Percentiles rank a stretch among this genome's conserved stretches.
Evolutionary conservation across 768 basidiomycete species (phyloP).

Genomic region (Pholiota microspora): DNA sequence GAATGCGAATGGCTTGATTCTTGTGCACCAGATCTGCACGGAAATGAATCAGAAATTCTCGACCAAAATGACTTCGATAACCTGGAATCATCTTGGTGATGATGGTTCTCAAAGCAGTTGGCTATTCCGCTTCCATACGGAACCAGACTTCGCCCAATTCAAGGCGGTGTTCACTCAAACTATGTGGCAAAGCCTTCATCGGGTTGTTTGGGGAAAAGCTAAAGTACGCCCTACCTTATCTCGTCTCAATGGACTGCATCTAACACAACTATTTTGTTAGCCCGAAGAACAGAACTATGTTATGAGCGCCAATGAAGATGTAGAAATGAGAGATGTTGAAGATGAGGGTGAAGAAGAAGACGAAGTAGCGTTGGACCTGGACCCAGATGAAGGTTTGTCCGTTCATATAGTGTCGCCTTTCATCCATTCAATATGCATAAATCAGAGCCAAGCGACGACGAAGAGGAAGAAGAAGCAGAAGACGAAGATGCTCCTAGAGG

Average conservation of each 20-base stretch:
- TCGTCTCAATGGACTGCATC: not conserved
- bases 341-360: conserved; percentile 81
- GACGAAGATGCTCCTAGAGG: conserved; percentile 42
- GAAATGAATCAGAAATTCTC: conserved; percentile 77
- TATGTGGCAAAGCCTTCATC: conserved; percentile 81
- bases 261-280: conserved; percentile 30
- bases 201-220: conserved; percentile 71
- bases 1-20: conserved; percentile 43
- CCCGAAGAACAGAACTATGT: conserved; percentile 87
- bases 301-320: conserved; percentile 75
- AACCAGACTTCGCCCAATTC: conserved; percentile 59
- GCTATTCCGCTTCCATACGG: conserved; percentile 68
- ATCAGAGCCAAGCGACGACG: conserved; percentile 41
- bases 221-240: conserved; percentile 50
- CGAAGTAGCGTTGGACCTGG: conserved; percentile 67
- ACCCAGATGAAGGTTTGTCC: conserved; percentile 55
- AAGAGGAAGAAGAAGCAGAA: conserved; percentile 39
- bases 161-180: conserved; percentile 63
- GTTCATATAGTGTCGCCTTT: not conserved
- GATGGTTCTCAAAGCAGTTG: conserved; percentile 66
- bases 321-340: conserved; percentile 81
- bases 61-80: conserved; percentile 64
- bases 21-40: conserved; percentile 62
- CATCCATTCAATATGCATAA: not conserved
- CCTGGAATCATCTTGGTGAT: conserved; percentile 80